phyloP scores from a whole-genome alignment of 2,329 filamentous ascomycete genomes.

The Neophaeococcomyces aloes region DNA sequence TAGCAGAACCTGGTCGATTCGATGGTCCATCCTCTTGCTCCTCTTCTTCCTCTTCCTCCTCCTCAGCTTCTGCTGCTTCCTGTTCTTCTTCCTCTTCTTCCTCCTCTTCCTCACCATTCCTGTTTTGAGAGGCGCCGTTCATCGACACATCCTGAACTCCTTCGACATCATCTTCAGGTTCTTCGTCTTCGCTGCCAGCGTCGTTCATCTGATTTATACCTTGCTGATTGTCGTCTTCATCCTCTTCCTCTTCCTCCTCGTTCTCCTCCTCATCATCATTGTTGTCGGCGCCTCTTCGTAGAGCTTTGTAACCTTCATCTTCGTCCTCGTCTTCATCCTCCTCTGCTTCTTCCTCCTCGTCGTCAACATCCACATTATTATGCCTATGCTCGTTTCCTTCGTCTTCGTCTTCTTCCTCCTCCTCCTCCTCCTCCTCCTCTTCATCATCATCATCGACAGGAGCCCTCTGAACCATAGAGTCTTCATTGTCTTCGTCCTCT shows the following conservation, averaged over 20 bases:
- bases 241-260: conserved; percentile 10
- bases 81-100: background rate
- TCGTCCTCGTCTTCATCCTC: conserved; percentile 10
- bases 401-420: conserved; percentile 3
- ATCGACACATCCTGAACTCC: background rate
- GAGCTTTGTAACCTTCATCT: conserved; percentile 8
- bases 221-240: background rate
- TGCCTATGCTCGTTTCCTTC: no score
- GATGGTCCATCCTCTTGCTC: background rate
- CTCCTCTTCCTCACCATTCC: conserved; percentile 4
- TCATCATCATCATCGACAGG: conserved; percentile 12
- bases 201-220: conserved; percentile 8
- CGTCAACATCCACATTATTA: conserved; percentile 12
- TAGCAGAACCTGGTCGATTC: conserved; percentile 6
- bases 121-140: background rate
- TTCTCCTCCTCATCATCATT: conserved; percentile 13
- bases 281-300: conserved; percentile 3
- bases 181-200: conserved; percentile 12
- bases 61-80: background rate
- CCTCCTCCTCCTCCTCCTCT: conserved; percentile 11
- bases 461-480: conserved; percentile 5
- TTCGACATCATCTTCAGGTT: background rate
- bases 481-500: conserved; percentile 10
- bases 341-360: conserved; percentile 12
- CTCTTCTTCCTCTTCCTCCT: conserved; percentile 6